Evolutionary conservation across 1,284 basidiomycete genomes (phyloP).

Genomic region (Puccinia polysora): DNA sequence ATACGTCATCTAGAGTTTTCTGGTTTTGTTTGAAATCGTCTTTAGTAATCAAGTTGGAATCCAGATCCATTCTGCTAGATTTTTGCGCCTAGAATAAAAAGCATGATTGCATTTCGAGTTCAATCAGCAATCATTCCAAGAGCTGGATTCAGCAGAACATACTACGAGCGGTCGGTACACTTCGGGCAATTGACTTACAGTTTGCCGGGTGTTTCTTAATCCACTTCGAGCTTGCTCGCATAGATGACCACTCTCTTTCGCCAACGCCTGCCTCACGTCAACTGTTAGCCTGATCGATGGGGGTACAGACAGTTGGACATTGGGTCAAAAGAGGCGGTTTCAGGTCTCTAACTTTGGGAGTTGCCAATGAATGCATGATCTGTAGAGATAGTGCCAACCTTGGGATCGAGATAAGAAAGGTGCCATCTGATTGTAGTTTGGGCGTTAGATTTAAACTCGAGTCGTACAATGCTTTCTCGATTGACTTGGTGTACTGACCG

Average conservation of each 20-base stretch:
- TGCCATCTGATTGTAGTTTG: constrained; percentile 23
- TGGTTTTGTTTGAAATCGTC: constrained; percentile 34
- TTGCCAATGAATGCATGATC: too few species aligned
- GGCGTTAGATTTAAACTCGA: constrained; percentile 19
- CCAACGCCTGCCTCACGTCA: neutral
- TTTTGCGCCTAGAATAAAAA: constrained; percentile 30
- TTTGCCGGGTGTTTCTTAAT: constrained; percentile 22
- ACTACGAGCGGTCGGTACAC: neutral
- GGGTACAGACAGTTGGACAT: neutral
- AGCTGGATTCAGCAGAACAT: neutral
- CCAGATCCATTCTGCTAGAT: constrained; percentile 10
- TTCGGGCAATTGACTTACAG: neutral
- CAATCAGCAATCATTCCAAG: neutral
- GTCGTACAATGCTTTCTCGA: constrained; percentile 27
- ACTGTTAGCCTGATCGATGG: constrained; percentile 8
- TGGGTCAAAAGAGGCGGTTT: neutral
- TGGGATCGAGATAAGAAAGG: constrained; percentile 18
- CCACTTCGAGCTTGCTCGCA: constrained; percentile 31
- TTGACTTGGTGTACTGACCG: constrained; percentile 23
- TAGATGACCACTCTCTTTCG: constrained; percentile 16
- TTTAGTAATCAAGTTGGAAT: constrained; percentile 27
- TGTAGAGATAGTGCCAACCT: constrained; percentile 4
- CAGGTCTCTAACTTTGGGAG: too few species aligned
- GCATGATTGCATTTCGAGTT: neutral
- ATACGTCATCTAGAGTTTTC: constrained; percentile 15